These are phyloP conservation scores for Peronospora belbahrii DNA, from an alignment of 352 stramenopile species.

Conservation along the genomic window DNA sequence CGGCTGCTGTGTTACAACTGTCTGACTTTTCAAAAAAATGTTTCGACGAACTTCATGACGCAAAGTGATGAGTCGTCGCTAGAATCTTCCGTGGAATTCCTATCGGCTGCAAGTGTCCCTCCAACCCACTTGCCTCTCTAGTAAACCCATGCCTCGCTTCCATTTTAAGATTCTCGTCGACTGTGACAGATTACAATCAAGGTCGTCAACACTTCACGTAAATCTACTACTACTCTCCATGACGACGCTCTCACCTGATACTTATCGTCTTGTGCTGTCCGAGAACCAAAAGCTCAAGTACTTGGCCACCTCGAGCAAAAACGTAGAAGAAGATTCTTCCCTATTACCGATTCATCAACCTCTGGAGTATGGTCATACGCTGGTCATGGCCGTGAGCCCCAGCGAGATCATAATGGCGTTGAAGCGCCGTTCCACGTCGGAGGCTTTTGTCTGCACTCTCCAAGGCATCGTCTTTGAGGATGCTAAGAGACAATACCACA, in stretches of 20 bases:
- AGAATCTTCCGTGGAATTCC: conserved; percentile 7
- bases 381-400: conserved; percentile 2
- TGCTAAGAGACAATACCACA: conserved; percentile 6
- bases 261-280: conserved; percentile 6
- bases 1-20: too few relatives aligned
- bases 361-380: conserved; percentile 11
- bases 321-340: background rate
- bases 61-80: conserved; percentile 9
- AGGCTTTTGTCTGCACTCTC: conserved; percentile 25
- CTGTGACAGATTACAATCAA: conserved; percentile 4
- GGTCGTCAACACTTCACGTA: background rate
- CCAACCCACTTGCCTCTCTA: background rate
- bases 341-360: background rate
- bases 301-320: conserved; percentile 6
- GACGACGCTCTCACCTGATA: conserved; percentile 4
- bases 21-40: background rate
- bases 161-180: conserved; percentile 14
- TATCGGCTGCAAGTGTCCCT: background rate
- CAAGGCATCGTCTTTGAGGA: conserved; percentile 24
- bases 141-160: background rate
- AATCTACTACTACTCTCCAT: background rate
- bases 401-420: background rate
- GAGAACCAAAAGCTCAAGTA: conserved; percentile 10
- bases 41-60: conserved; percentile 3
- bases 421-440: conserved; percentile 18